Evolutionary conservation across 768 basidiomycete species (phyloP), one percentile per base, ranked within the genome.

Genomic region (Suillus tomentosus): DNA sequence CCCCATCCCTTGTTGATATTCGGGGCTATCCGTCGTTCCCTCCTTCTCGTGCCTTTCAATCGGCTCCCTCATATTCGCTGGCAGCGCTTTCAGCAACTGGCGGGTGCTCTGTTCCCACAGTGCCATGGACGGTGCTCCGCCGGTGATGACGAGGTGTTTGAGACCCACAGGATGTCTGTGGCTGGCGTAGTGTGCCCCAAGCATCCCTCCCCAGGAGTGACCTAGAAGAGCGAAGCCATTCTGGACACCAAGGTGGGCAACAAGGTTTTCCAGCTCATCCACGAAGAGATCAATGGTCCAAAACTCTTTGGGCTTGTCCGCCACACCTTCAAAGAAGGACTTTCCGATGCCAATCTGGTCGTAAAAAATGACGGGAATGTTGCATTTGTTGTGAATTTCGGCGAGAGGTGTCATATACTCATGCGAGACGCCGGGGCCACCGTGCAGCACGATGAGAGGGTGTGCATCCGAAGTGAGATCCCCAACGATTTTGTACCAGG

Each of bases 391-490:
- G 34, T 34, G 11, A 51, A 81, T 73, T 61, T 79, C 76, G 45
- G 60, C 66, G 45, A 76, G 61, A 8, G 78, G 71, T 19, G 73
- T 63, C 60, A 84, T 71, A 68, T 82, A 82, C 55, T 77, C 70
- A 62, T 81, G 79, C 15, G 76, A 68, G 5, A 75, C 64, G 3
- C 86, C 85, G 10, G 85, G 85, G 6, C 85, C 86, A 19, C 84
- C 85, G 64, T 87, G 86, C 5, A 87, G 74, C 3, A 77, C 71
- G 62, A 87, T 74, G 54, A 87, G 78, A n/a, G 86, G 84, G 14
- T 76, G 74, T 27, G 67, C 60, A 19, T 69, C 68, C 6, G 71
- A 68, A 53, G 70, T 68, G 67, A 84, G 76, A 67, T 84, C 77
- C 36, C 84, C 83, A 57, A 79, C 65, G 65, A 84, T 65, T 70